Base-by-base conservation (phyloP, 2,329 filamentous ascomycete genomes). In the Pyrenochaeta sp. region DNA sequence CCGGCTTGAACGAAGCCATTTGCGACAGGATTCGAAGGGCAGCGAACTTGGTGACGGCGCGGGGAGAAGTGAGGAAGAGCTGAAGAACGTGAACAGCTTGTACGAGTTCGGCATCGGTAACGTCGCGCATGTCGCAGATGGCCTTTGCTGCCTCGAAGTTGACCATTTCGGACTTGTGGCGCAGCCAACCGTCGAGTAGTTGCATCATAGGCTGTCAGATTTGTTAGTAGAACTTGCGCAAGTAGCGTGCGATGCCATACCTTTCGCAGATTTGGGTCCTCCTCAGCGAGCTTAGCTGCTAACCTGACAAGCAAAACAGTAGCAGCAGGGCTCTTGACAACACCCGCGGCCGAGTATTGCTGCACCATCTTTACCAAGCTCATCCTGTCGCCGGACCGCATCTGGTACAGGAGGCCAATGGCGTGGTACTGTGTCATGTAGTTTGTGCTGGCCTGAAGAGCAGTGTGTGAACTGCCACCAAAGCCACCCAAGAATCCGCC, bases 331-430 rank as follows among this genome's bases (percentile, higher is more conserved):
- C 91, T 97, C 88, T 97, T 98, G 62, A 98, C 90, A 10, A 92
- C 92, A 57, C 95, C 95, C 15, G 93, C 88, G 52, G 90, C 90
- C 51, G 93, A 93, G 77, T 97, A 98, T 79, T 99, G 95, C 82
- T 99, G 95, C n/a, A 99, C 94, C 95, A 99, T 98, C 86, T 99
- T 99, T 60, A 98, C 94, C 70, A 99, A 82, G 24, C 95, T 93
- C 95, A 99, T 99, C 72, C 95, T 89, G 79, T 99, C 95, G 78
- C 97, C 93, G 72, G 91, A 91, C 73, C 95, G 91, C 92, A 98
- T 98, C 81, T 98, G 94, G 79, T 98, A 99, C 44, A 99, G 82
- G 53, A 99, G 86, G 64, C 95, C 95, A 81, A 99, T 97, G 64
- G 95, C 95, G 79, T 99, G 95, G 79, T 99, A 99, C 79, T 99